phyloP scores from a whole-genome alignment of 2,329 filamentous ascomycete genomes.

The Elsinoe ampelina region DNA sequence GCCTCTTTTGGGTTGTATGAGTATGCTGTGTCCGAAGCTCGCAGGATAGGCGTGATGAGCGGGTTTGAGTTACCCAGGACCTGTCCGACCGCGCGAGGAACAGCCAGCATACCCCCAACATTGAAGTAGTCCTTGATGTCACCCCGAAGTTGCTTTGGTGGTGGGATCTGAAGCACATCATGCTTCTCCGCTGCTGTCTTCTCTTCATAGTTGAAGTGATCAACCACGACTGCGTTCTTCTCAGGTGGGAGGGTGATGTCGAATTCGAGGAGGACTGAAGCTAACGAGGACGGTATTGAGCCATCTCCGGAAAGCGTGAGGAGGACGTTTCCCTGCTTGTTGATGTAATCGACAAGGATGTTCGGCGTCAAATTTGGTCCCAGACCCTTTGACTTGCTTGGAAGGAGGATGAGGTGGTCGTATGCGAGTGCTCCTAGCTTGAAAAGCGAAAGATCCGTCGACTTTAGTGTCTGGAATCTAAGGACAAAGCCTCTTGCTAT shows the following conservation, averaged over 20 bases:
- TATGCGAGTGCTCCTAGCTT: constrained; percentile 77
- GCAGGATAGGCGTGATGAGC: constrained; percentile 71
- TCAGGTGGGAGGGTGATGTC: constrained; percentile 82
- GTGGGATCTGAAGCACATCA: constrained; percentile 73
- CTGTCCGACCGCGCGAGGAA: constrained; percentile 74
- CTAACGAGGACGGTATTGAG: constrained; percentile 61
- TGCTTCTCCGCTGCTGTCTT: constrained; percentile 70
- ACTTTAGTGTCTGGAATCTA: constrained; percentile 74
- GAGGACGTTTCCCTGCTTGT: constrained; percentile 83
- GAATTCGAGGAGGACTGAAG: constrained; percentile 73
- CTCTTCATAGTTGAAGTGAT: constrained; percentile 91
- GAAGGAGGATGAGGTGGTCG: constrained; percentile 84
- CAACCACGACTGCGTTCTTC: constrained; percentile 75
- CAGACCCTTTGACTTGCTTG: constrained; percentile 83
- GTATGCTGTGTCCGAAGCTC: constrained; percentile 78
- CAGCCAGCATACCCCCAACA: constrained; percentile 61
- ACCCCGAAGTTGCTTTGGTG: constrained; percentile 54
- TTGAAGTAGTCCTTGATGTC: constrained; percentile 72
- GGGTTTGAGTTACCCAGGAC: constrained; percentile 65
- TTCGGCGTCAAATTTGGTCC: constrained; percentile 82
- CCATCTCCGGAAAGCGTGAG: constrained; percentile 68
- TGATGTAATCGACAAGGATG: constrained; percentile 80
- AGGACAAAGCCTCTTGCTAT: constrained; percentile 75
- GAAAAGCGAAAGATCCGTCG: constrained; percentile 67
- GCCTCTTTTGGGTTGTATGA: constrained; percentile 91